Evolutionary conservation across 1,139 yeast genomes (phyloP).

Genomic region (Kazachstania sp.): DNA sequence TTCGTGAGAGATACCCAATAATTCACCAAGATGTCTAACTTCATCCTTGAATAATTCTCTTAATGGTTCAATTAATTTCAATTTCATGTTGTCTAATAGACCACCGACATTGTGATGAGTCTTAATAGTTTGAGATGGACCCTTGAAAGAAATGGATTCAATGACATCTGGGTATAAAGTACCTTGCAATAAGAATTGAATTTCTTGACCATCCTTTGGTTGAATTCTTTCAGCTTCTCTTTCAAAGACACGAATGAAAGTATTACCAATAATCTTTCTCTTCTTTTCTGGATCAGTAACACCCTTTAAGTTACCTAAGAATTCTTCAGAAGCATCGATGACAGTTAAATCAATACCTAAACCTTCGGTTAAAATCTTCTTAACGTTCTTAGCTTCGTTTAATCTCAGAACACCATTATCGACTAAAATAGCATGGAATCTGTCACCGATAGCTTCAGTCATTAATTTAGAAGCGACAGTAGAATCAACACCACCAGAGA

Average conservation of each 20-base stretch:
- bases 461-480: conserved; percentile 97
- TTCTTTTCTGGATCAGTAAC: conserved; percentile 98
- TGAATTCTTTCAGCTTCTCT: conserved; percentile 88
- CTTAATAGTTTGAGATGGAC: conserved; percentile 98
- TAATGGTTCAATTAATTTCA: conserved; percentile 95
- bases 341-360: conserved; percentile 91
- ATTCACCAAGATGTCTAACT: conserved; percentile 91
- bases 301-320: conserved; percentile 78
- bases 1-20: conserved; percentile 92
- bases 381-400: conserved; percentile 82
- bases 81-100: conserved; percentile 91
- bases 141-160: conserved; percentile 97
- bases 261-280: conserved; percentile 97
- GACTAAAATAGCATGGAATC: conserved; percentile 97
- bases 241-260: conserved; percentile 94
- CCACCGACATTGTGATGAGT: conserved; percentile 99
- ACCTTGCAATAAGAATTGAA: conserved; percentile 92
- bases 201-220: conserved; percentile 83
- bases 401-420: conserved; percentile 97
- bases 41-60: conserved; percentile 98
- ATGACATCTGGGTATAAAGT: conserved; percentile 97
- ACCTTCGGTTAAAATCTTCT: conserved; percentile 83
- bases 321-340: conserved; percentile 88
- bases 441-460: conserved; percentile 97
- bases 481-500: conserved; percentile 98